Conservation (phyloP, 495 filamentous ascomycete species). For the Tuber umbilicatum region DNA sequence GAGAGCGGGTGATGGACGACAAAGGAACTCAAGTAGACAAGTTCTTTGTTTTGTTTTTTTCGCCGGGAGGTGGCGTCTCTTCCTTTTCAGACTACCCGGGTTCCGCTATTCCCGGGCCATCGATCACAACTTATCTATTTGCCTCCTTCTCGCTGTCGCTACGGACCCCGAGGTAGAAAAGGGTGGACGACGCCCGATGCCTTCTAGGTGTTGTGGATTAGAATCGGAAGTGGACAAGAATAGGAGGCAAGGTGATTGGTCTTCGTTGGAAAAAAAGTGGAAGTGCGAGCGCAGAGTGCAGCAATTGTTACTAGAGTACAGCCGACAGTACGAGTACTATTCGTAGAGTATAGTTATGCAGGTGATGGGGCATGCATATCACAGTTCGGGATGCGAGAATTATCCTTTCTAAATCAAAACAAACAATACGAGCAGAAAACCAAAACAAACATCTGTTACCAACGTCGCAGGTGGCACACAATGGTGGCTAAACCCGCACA, state of each 20-base stretch:
- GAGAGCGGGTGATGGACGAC: too few relatives aligned
- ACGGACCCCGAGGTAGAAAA: conserved; percentile 7
- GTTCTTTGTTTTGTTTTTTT: neutral
- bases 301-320: conserved; percentile 8
- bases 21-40: neutral
- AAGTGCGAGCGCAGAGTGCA: conserved; percentile 24
- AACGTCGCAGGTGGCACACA: neutral
- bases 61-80: neutral
- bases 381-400: neutral
- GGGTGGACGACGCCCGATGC: neutral
- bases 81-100: neutral
- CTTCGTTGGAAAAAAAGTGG: conserved; percentile 9
- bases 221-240: conserved; percentile 14
- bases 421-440: conserved; percentile 18
- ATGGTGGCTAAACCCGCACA: neutral
- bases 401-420: conserved; percentile 9
- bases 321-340: too few relatives aligned
- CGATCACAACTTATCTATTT: conserved; percentile 5
- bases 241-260: conserved; percentile 18
- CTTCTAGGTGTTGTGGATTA: neutral
- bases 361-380: conserved; percentile 14
- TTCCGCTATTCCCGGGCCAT: conserved; percentile 19
- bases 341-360: neutral
- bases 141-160: conserved; percentile 9
- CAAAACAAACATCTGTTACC: conserved; percentile 19